phyloP scores from a whole-genome alignment of 2,329 filamentous ascomycete genomes.

The Aspergillus cejpii region DNA sequence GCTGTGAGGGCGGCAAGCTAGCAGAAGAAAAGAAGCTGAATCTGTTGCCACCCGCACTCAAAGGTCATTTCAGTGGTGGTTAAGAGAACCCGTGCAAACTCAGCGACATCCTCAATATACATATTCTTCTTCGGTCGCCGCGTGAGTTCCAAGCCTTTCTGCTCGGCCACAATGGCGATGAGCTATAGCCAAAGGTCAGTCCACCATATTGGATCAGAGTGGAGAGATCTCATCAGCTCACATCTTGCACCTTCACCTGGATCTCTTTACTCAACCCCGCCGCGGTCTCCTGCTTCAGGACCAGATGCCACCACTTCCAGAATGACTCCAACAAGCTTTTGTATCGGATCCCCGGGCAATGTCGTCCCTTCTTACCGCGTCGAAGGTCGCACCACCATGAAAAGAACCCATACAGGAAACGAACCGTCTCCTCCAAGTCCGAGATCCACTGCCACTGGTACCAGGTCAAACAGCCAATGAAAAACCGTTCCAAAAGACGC shows the following conservation, averaged over 20 bases:
- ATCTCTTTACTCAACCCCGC: constrained; percentile 10
- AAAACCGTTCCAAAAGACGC: too few relatives aligned
- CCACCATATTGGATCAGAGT: too few relatives aligned
- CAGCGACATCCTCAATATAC: constrained; percentile 27
- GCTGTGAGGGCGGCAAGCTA: constrained; percentile 26
- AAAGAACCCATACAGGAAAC: constrained; percentile 11
- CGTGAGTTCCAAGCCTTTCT: constrained; percentile 21
- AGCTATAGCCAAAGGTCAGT: constrained; percentile 19
- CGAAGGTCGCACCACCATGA: constrained; percentile 10
- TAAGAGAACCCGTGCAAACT: constrained; percentile 27
- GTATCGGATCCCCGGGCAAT: constrained; percentile 10
- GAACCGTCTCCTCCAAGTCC: constrained; percentile 14
- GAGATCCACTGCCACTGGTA: constrained; percentile 13
- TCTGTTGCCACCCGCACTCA: constrained; percentile 21
- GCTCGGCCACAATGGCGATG: constrained; percentile 19
- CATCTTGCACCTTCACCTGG: too few relatives aligned
- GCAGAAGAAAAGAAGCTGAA: constrained; percentile 21
- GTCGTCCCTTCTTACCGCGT: constrained; percentile 12
- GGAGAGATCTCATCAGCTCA: too few relatives aligned
- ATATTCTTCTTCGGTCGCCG: constrained; percentile 24
- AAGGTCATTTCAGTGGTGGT: constrained; percentile 30
- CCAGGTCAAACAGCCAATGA: too few relatives aligned
- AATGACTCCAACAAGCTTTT: constrained; percentile 19
- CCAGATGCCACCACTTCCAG: constrained; percentile 19
- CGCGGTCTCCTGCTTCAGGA: constrained; percentile 13